Evolutionary conservation across 2,329 filamentous ascomycete species (phyloP), one percentile per base, ranked within the genome.

Genomic region (Ceratocystis eucalypticola): DNA sequence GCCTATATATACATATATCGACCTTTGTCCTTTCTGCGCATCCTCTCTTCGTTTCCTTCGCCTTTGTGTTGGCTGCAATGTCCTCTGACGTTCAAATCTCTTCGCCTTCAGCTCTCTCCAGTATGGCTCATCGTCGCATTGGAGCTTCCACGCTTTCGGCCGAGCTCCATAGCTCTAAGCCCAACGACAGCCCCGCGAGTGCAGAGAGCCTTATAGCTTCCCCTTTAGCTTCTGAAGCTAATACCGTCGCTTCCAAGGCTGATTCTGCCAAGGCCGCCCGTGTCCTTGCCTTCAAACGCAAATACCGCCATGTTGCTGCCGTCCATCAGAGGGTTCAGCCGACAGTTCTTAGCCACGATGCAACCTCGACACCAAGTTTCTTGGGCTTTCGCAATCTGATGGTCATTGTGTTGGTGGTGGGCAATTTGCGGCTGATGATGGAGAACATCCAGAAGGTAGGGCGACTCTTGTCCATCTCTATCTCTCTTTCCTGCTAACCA

Each of bases 361-460:
- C 90, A 1, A 77, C 83, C 59, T 79, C 78, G 10, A 80, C 86
- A 1, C 90, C 92, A 25, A 96, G 90, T 74, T 97, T 96, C 73
- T 78, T 96, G 17, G 94, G 94, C 0, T 97, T 99, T 74, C 82
- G 93, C 68, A 99, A 99, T 74, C 82, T 99, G 69, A 96, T 96
- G 90, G 89, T 96, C 48, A 87, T 97, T 72, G 90, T 96, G 46
- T 77, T 96, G 69, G 90, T 97, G 72, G 91, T 93, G 62, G 94
- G 92, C 72, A 99, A 99, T 74, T 77, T 99, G 64, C 87, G 94
- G 70, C 81, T 99, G 72, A 90, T 97, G 78, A 91, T 99, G 73
- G 94, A 97, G 76, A 99, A 99, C 74, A 90, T 93, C 71, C 89
- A 93, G 79, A 96, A 96, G 82, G 89, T 90, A 74, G 69, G 44